Evolutionary conservation across 208 protist species (phyloP).

Genomic region (Leishmania gerbilli): DNA sequence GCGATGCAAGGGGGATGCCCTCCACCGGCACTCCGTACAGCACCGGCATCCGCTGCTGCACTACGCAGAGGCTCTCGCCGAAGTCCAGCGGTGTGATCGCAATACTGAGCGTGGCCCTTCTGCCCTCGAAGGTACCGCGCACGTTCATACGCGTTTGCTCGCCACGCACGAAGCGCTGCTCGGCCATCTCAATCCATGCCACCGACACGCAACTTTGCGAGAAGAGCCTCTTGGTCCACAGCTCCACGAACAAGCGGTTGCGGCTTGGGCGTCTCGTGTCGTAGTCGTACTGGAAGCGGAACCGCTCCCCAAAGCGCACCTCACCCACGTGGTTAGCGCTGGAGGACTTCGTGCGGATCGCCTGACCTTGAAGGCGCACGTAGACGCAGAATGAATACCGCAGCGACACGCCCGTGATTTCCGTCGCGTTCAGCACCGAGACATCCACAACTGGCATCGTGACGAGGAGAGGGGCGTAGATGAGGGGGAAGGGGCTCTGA

Average conservation of each 20-base stretch:
- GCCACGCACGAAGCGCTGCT: constrained; percentile 32
- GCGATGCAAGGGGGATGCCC: constrained; percentile 31
- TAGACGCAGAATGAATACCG: constrained; percentile 50
- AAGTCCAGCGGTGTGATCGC: constrained; percentile 43
- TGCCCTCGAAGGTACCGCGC: constrained; percentile 47
- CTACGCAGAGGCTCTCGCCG: constrained; percentile 6
- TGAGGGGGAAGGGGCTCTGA: neutral
- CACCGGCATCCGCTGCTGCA: constrained; percentile 5
- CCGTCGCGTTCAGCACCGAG: constrained; percentile 33
- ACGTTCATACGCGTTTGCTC: constrained; percentile 35
- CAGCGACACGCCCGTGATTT: constrained; percentile 31
- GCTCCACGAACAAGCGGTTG: constrained; percentile 59
- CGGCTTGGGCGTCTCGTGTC: constrained; percentile 5
- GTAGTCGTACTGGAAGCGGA: constrained; percentile 47
- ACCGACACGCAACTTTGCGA: constrained; percentile 52
- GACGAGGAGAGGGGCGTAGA: neutral
- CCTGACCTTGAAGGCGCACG: constrained; percentile 59
- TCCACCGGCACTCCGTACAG: constrained; percentile 23
- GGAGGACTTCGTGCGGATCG: constrained; percentile 45
- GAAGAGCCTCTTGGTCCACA: constrained; percentile 55
- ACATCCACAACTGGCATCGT: constrained; percentile 49
- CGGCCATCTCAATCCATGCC: constrained; percentile 44
- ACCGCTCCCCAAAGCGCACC: constrained; percentile 44
- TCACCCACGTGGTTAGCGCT: constrained; percentile 14
- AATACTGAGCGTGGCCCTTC: constrained; percentile 33